These are phyloP conservation scores for Scedosporium dehoogii DNA, from an alignment of 2,329 filamentous ascomycete genomes.

Conservation along the genomic window DNA sequence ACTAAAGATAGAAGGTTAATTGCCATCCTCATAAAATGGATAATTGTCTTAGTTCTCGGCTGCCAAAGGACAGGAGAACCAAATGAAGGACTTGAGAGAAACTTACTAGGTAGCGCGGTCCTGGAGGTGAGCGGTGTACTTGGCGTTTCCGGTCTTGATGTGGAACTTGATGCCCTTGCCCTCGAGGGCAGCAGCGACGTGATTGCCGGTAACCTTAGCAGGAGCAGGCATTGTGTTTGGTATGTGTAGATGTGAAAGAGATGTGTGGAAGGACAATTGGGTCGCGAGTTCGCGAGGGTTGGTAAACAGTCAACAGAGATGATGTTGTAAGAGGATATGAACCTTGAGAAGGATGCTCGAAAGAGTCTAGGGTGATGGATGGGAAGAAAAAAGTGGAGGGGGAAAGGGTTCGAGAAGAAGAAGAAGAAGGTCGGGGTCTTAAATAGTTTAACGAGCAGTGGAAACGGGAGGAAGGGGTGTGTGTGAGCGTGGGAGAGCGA, in stretches of 20 bases:
- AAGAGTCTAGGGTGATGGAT: not conserved
- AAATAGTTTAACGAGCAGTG: not conserved
- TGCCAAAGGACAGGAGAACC: too few relatives aligned
- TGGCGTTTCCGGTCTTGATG: slow-evolving; percentile 30
- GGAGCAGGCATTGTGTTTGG: slow-evolving; percentile 11
- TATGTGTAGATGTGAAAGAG: not conserved
- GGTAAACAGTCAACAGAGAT: not conserved
- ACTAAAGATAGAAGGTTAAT: slow-evolving; percentile 14
- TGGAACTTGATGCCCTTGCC: slow-evolving; percentile 34
- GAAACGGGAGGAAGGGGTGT: not conserved
- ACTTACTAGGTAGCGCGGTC: slow-evolving; percentile 35
- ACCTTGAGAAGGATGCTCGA: not conserved
- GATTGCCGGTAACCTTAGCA: slow-evolving; percentile 8
- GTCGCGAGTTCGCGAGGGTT: not conserved
- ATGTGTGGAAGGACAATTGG: not conserved
- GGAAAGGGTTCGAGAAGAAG: not conserved
- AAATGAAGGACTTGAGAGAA: not conserved
- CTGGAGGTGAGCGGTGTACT: slow-evolving; percentile 30
- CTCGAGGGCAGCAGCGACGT: slow-evolving; percentile 22
- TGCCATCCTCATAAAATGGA: too few relatives aligned
- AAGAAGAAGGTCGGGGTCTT: not conserved
- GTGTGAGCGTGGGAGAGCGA: not conserved
- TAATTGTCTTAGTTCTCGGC: too few relatives aligned
- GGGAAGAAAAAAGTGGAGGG: not conserved
- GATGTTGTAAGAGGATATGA: not conserved